A percentile compares a stretch with the other conserved stretches of the same genome.
Evolutionary conservation across 2,329 filamentous ascomycete species (phyloP).

Genomic region (Alternaria gansuensis): DNA sequence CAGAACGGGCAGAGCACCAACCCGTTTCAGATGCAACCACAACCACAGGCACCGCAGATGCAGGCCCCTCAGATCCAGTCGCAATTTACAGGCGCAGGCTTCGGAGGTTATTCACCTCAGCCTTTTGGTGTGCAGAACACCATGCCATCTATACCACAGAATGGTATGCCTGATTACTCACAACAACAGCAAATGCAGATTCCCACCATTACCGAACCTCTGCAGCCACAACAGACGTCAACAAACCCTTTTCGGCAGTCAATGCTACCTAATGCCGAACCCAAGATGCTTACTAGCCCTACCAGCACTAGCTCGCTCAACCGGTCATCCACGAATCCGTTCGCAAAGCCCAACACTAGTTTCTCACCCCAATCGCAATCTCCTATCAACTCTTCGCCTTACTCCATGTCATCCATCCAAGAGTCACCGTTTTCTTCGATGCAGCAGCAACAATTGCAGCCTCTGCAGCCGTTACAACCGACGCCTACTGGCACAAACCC

Average conservation of each 20-base stretch:
- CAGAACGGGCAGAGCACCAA: constrained; percentile 73
- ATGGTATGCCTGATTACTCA: constrained; percentile 58
- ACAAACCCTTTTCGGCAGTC: constrained; percentile 97
- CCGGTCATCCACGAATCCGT: constrained; percentile 84
- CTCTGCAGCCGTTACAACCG: constrained; percentile 55
- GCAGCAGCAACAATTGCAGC: constrained; percentile 49
- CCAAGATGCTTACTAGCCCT: constrained; percentile 45
- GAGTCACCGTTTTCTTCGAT: constrained; percentile 48
- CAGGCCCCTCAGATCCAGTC: constrained; percentile 62
- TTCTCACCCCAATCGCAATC: constrained; percentile 41
- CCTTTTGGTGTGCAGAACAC: constrained; percentile 59
- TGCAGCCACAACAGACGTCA: constrained; percentile 63
- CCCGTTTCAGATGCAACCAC: constrained; percentile 83
- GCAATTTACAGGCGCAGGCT: constrained; percentile 77
- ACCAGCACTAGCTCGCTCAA: constrained; percentile 52
- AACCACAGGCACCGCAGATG: constrained; percentile 62
- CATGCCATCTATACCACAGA: constrained; percentile 62
- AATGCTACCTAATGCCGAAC: constrained; percentile 66
- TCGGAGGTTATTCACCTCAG: constrained; percentile 79
- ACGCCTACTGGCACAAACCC: constrained; percentile 76
- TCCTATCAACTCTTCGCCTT: constrained; percentile 40
- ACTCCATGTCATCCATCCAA: constrained; percentile 41
- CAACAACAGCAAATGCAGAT: constrained; percentile 47
- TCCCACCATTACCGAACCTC: constrained; percentile 52
- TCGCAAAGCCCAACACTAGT: constrained; percentile 70